phyloP scores from a whole-genome alignment of 176 grass and related monocot genomes.

The Ensete ventricosum region DNA sequence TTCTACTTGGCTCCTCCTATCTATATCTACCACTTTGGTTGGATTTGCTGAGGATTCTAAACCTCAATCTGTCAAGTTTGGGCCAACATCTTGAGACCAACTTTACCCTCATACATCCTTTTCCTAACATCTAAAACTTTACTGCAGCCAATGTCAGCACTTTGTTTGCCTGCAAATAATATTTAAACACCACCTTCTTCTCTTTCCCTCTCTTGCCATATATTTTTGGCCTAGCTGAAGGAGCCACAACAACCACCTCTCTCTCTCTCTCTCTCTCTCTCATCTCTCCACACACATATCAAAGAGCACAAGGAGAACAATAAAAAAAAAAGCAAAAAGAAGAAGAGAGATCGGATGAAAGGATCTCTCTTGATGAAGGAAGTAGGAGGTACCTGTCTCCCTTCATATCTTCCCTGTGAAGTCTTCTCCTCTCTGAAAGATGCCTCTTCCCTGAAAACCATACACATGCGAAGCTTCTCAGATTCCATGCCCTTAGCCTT shows the following conservation, averaged over 20 bases:
- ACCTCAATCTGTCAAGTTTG: slow-evolving; percentile 38
- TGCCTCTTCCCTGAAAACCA: slow-evolving; percentile 19
- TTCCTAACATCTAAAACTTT: slow-evolving; percentile 9
- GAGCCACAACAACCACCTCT: not conserved
- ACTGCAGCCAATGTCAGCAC: not conserved
- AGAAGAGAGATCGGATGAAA: not conserved
- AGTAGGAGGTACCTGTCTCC: slow-evolving; percentile 48
- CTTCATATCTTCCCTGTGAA: slow-evolving; percentile 51
- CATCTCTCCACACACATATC: slow-evolving; percentile 1
- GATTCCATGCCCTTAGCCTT: slow-evolving; percentile 42
- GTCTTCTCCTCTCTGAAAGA: slow-evolving; percentile 19
- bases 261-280: not conserved
- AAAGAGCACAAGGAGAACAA: slow-evolving; percentile 18
- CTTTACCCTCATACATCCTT: slow-evolving; percentile 21
- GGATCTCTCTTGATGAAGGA: slow-evolving; percentile 33
- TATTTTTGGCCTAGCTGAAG: not conserved
- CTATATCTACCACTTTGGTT: too few species aligned
- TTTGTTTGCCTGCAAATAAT: slow-evolving; percentile 1
- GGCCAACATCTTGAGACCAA: slow-evolving; percentile 28
- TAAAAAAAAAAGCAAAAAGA: not conserved
- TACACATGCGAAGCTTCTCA: slow-evolving; percentile 76
- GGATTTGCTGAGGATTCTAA: not conserved
- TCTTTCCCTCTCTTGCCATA: slow-evolving; percentile 6
- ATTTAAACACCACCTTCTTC: slow-evolving; percentile 15
- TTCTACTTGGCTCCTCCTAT: too few species aligned